Evolutionary conservation across 2,329 filamentous ascomycete genomes (phyloP).

Genomic region (Sporothrix schenckii): DNA sequence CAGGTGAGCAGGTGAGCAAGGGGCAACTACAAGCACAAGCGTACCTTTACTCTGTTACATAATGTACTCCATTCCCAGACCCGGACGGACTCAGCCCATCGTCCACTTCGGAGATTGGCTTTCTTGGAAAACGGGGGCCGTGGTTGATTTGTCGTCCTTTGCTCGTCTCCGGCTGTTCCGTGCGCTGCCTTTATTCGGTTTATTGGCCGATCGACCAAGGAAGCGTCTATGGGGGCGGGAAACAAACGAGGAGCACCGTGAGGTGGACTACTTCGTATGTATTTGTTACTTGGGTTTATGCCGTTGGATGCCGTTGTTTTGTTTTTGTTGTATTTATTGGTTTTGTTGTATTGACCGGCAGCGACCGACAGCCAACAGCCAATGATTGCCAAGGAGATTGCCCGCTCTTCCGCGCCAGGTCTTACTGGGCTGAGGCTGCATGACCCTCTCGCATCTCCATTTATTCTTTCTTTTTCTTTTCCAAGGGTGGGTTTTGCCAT

Average conservation of each 20-base stretch:
- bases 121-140: background rate
- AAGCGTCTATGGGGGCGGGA: background rate
- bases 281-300: background rate
- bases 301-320: background rate
- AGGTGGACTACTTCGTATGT: background rate
- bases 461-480: background rate
- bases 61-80: background rate
- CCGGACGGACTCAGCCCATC: background rate
- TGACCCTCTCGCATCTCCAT: background rate
- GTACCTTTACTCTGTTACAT: too few species aligned
- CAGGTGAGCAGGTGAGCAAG: too few species aligned
- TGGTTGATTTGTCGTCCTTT: background rate
- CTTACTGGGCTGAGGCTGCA: too few species aligned
- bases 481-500: background rate
- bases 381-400: constrained; percentile 5
- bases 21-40: background rate
- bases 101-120: constrained; percentile 12
- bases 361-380: background rate
- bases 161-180: background rate
- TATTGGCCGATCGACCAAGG: background rate
- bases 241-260: background rate
- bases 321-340: too few species aligned
- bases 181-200: constrained; percentile 14
- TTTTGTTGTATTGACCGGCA: background rate
- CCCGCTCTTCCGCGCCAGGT: constrained; percentile 4